A percentile compares a stretch with the other conserved stretches of the same genome.
These are phyloP conservation scores for Diaporthe vaccinii DNA, from an alignment of 2,329 filamentous ascomycete species.

Conservation along the genomic window DNA sequence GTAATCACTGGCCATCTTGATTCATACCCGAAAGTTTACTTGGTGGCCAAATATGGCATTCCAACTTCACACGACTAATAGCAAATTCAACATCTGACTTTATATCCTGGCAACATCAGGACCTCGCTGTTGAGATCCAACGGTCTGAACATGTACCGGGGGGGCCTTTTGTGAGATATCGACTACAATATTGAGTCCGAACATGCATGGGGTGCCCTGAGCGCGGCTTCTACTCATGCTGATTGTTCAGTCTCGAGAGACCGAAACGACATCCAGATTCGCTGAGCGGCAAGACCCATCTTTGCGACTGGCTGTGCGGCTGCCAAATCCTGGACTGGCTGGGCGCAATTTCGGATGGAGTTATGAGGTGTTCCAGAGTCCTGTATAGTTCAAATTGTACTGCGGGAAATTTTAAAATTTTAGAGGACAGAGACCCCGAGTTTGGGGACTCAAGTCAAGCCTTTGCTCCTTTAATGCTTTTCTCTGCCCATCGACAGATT, in stretches of 20 bases:
- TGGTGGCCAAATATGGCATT: not conserved
- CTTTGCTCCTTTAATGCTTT: not conserved
- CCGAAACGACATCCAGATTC: not conserved
- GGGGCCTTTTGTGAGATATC: not conserved
- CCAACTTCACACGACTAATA: not conserved
- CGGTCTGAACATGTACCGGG: not conserved
- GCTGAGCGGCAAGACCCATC: not conserved
- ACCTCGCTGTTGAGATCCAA: not conserved
- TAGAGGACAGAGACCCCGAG: no score
- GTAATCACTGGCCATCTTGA: not conserved
- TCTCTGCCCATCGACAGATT: not conserved
- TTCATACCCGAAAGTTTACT: not conserved
- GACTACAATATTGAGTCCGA: no score
- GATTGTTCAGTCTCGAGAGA: not conserved
- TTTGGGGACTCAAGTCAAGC: not conserved
- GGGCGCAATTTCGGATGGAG: not conserved
- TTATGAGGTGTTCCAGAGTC: no score
- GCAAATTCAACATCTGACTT: not conserved
- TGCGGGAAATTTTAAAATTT: no score
- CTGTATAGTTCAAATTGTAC: not conserved
- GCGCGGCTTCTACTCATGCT: not conserved
- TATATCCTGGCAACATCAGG: no score
- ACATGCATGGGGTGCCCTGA: no score
- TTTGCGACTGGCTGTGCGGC: not conserved
- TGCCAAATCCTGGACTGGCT: not conserved